Evolutionary conservation across 768 basidiomycete genomes (phyloP).

Genomic region (Lactarius tabidus): DNA sequence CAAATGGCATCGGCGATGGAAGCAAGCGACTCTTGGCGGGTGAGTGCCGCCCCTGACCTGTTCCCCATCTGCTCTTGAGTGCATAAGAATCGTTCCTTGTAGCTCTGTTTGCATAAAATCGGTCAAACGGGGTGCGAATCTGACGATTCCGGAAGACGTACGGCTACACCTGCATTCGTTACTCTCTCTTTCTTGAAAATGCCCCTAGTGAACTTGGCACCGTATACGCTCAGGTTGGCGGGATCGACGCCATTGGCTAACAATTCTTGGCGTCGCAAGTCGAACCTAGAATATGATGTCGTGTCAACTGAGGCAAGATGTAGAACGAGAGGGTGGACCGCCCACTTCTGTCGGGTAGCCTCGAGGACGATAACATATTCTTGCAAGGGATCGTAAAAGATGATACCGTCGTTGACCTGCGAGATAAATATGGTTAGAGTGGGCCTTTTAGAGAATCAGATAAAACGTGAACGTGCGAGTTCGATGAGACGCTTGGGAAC

Average conservation of each 20-base stretch:
- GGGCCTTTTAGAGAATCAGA: background rate
- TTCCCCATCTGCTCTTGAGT: background rate
- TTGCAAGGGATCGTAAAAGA: conserved; percentile 15
- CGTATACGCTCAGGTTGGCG: conserved; percentile 2
- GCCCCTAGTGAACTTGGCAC: conserved; percentile 2
- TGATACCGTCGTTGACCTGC: conserved; percentile 7
- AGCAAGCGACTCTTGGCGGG: conserved; percentile 8
- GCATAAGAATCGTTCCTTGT: conserved; percentile 10
- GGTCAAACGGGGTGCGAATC: background rate
- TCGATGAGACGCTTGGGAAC: conserved; percentile 18
- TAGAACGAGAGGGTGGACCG: background rate
- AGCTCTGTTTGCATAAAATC: background rate
- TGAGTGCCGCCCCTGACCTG: background rate
- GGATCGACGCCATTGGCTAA: conserved; percentile 5
- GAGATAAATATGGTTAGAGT: background rate
- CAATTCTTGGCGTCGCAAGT: background rate
- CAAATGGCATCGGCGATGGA: conserved; percentile 18
- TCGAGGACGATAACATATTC: conserved; percentile 12
- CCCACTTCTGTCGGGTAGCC: conserved; percentile 12
- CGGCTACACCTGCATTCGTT: conserved; percentile 8
- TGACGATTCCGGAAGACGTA: background rate
- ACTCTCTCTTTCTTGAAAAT: conserved; percentile 5
- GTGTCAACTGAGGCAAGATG: background rate
- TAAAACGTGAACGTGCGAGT: background rate
- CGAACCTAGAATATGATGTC: background rate